A percentile compares a stretch with the other conserved stretches of the same genome.
phyloP scores from a whole-genome alignment of 1,139 yeast genomes.

The Arxiozyma bovina region DNA sequence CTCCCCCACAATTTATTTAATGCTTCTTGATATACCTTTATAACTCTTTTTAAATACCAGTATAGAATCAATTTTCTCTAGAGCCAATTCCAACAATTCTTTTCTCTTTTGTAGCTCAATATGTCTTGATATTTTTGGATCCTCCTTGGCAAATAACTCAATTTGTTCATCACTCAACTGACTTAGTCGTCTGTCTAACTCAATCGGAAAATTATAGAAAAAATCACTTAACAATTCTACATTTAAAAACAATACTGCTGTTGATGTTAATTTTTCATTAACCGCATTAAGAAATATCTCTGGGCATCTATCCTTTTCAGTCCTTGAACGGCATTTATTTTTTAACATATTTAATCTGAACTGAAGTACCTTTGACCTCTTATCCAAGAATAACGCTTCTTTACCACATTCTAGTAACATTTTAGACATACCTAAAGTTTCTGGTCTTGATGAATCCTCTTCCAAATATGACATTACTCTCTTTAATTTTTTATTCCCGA shows the following conservation, averaged over 20 bases:
- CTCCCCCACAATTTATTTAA: not conserved
- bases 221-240: conserved; percentile 92
- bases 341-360: conserved; percentile 72
- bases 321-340: conserved; percentile 67
- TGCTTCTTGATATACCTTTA: conserved; percentile 13
- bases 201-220: conserved; percentile 92
- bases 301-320: conserved; percentile 84
- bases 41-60: conserved; percentile 40
- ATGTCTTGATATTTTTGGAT: conserved; percentile 80
- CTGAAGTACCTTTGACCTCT: conserved; percentile 61
- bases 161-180: conserved; percentile 65
- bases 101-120: conserved; percentile 90
- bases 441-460: conserved; percentile 42
- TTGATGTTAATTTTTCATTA: conserved; percentile 80
- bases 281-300: conserved; percentile 90
- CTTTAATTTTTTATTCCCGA: conserved; percentile 74
- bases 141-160: conserved; percentile 88
- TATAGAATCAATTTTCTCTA: conserved; percentile 79
- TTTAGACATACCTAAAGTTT: conserved; percentile 69
- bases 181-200: conserved; percentile 69
- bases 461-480: conserved; percentile 75
- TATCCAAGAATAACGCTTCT: conserved; percentile 74
- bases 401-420: conserved; percentile 66
- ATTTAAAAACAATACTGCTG: conserved; percentile 85
- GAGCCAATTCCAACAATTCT: conserved; percentile 75